A percentile compares a stretch with the other conserved stretches of the same genome.
Conservation (phyloP, 306 rosid genomes). For the Rubus parviflorus region DNA sequence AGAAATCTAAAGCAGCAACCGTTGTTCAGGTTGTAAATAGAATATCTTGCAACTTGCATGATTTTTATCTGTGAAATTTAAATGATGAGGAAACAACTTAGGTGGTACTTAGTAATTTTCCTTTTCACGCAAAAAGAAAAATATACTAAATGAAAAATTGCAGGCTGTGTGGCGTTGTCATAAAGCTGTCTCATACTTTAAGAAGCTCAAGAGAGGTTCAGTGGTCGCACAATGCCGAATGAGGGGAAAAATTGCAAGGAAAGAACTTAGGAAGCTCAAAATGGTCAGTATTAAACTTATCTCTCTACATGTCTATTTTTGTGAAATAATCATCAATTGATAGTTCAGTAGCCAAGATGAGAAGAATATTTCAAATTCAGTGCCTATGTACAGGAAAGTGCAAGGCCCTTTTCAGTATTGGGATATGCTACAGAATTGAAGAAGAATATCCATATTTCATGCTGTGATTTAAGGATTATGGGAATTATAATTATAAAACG, state of each 20-base stretch:
- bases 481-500: not conserved
- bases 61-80: constrained; percentile 3
- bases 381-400: not conserved
- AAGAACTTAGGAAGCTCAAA: constrained; percentile 91
- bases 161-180: constrained; percentile 94
- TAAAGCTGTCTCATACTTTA: constrained; percentile 63
- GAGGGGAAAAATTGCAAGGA: constrained; percentile 74
- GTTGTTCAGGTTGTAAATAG: constrained; percentile 61
- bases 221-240: constrained; percentile 72
- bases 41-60: constrained; percentile 25
- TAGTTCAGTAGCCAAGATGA: not conserved
- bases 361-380: not conserved
- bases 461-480: not conserved
- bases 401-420: constrained; percentile 1
- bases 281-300: constrained; percentile 52
- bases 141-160: constrained; percentile 20
- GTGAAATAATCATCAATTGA: not conserved
- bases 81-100: not conserved
- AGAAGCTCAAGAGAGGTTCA: constrained; percentile 79
- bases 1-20: constrained; percentile 72
- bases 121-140: not conserved
- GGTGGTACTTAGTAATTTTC: not conserved
- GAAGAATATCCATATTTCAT: not conserved
- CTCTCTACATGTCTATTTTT: not conserved
- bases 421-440: not conserved